Percentiles rank a stretch among this genome's conserved stretches.
Evolutionary conservation across 2,329 filamentous ascomycete species (phyloP).

Genomic region (Fonsecaea monophora): DNA sequence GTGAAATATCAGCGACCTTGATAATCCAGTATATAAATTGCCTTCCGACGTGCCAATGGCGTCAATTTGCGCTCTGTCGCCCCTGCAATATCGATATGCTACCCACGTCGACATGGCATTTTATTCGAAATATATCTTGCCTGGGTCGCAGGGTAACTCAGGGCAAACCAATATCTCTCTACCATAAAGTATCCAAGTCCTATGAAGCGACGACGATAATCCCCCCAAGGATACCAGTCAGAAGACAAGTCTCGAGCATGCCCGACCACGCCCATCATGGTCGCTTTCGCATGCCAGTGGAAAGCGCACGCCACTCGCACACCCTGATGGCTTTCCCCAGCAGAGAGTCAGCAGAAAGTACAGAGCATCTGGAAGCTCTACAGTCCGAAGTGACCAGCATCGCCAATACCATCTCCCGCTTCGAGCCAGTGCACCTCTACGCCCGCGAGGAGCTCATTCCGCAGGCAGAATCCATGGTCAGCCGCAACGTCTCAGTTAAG

Average conservation of each 20-base stretch:
- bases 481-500: conserved; percentile 33
- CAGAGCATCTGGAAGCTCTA: conserved; percentile 16
- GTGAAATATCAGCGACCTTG: not conserved
- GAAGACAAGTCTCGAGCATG: not conserved
- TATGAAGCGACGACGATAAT: not conserved
- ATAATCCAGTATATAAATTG: not conserved
- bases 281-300: conserved; percentile 23
- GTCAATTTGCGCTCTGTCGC: not conserved
- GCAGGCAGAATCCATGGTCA: conserved; percentile 19
- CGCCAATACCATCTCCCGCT: conserved; percentile 27
- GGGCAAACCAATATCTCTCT: not conserved
- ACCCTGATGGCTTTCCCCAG: conserved; percentile 27
- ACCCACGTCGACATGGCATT: not conserved
- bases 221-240: not conserved
- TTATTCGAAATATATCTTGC: not conserved
- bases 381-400: conserved; percentile 23
- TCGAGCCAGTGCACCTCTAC: conserved; percentile 46
- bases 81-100: not conserved
- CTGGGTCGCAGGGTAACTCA: not conserved
- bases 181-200: not conserved
- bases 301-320: conserved; percentile 14
- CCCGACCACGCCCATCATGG: conserved; percentile 5
- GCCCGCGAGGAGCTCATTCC: conserved; percentile 40
- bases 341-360: conserved; percentile 14
- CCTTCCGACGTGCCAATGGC: not conserved